Conservation (phyloP, 345 rosid genomes). For the Euclidium syriacum region DNA sequence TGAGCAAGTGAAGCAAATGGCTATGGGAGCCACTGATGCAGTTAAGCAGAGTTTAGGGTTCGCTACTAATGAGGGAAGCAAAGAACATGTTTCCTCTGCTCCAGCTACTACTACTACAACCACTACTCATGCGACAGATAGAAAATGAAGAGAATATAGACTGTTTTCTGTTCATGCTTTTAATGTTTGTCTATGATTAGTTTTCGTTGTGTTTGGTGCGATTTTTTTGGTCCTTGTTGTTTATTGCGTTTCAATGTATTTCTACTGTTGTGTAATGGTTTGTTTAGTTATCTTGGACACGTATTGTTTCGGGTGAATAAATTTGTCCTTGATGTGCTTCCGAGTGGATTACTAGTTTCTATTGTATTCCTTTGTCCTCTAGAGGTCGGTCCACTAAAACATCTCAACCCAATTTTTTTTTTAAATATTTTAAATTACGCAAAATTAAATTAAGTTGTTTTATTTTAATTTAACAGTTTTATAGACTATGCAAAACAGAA, state of each 20-base stretch:
- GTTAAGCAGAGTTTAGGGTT: constrained; percentile 52
- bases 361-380: too few species aligned
- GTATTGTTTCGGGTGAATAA: neutral
- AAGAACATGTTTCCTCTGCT: constrained; percentile 3
- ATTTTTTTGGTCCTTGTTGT: neutral
- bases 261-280: neutral
- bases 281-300: neutral
- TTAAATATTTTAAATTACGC: too few species aligned
- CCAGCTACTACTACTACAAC: constrained; percentile 12
- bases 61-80: constrained; percentile 13
- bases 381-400: too few species aligned
- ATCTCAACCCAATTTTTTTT: neutral
- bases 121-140: constrained; percentile 8
- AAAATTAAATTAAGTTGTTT: too few species aligned
- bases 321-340: neutral
- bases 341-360: neutral
- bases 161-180: neutral
- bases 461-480: too few species aligned
- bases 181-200: neutral
- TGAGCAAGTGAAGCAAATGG: constrained; percentile 48
- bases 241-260: neutral
- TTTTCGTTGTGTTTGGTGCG: neutral
- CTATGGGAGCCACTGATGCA: constrained; percentile 44
- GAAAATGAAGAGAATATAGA: neutral
- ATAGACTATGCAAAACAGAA: too few species aligned